These are phyloP conservation scores for Wickerhamomyces hampshirensis DNA, from an alignment of 805 yeast species.

Conservation along the genomic window DNA sequence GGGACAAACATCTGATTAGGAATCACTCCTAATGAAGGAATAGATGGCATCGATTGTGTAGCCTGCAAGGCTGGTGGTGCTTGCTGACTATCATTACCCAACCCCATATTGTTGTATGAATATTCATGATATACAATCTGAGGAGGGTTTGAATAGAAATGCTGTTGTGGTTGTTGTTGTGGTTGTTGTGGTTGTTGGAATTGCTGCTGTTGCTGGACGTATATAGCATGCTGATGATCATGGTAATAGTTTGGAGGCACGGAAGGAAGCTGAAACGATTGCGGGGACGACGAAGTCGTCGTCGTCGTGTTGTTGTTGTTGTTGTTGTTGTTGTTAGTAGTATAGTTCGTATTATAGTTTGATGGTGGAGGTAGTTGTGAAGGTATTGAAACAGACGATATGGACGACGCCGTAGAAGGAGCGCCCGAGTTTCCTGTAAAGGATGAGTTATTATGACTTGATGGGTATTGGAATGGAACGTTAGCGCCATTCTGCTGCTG, in stretches of 20 bases:
- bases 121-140: neutral
- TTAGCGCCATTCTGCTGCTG: neutral
- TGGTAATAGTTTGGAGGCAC: slow-evolving; percentile 1
- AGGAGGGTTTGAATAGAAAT: neutral
- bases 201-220: slow-evolving; percentile 8
- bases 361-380: slow-evolving; percentile 5
- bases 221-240: neutral
- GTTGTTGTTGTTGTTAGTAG: slow-evolving; percentile 5
- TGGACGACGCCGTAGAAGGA: slow-evolving; percentile 1
- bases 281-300: slow-evolving; percentile 3
- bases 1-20: slow-evolving; percentile 22
- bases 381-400: slow-evolving; percentile 4
- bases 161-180: slow-evolving; percentile 4
- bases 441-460: neutral
- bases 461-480: neutral
- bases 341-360: slow-evolving; percentile 1
- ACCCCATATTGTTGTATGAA: neutral
- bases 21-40: neutral
- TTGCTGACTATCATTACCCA: neutral
- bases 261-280: slow-evolving; percentile 2
- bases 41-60: neutral
- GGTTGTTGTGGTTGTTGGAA: slow-evolving; percentile 3
- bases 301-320: neutral
- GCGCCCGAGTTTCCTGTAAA: neutral
- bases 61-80: neutral